Base-by-base conservation (phyloP, 2,329 filamentous ascomycete species). In the Chaetothyriales sp. region DNA sequence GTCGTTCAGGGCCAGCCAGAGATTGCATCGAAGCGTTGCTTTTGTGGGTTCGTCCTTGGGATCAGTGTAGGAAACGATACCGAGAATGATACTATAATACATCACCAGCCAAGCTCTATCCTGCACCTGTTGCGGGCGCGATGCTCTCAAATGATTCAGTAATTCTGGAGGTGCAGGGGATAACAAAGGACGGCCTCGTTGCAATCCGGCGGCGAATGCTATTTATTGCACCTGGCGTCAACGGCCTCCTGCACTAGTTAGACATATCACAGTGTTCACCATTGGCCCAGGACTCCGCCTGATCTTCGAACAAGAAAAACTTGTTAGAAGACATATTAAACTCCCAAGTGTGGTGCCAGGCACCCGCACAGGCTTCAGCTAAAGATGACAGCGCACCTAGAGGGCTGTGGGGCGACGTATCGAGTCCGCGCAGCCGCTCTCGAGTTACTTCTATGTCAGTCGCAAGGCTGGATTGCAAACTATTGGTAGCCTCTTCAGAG, bases 51-150 rank as follows among this genome's bases (percentile, higher is more conserved):
- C 48, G 33, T 49, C 33, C 33, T 10, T 13, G 8, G 48, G 48
- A 8, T 50, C 48, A 44, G 48, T 45, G 18, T 18, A 44, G 18
- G 40, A 44, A 28, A 50, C 48, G 37, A 50, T 13, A 40, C 43
- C 28, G 40, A 50, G 48, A 13, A 45, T 50, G 48, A 44, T 43
- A 15, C 48, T 43, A 45, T 50, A 50, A 45, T 50, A 50, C 48
- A 50, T 50, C 15, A 50, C 48, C 6, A 50, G 40, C 48, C 48
- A 50, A 45, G 48, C 48, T 45, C 48, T 20, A 25, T 50, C 37
- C 19, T 45, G 40, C 48, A 50, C 48, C n/a, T 50, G 18, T 45
- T 45, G 18, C 19, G 48, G 48, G 19, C 48, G 40, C 44, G 48
- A 50, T 50, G 40, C 48, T 25, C 40, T 44, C 40, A 50, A 45